Percentiles rank a stretch among this genome's conserved stretches.
Evolutionary conservation across 2,329 filamentous ascomycete species (phyloP).

Genomic region (Colletotrichum lindemuthianum): DNA sequence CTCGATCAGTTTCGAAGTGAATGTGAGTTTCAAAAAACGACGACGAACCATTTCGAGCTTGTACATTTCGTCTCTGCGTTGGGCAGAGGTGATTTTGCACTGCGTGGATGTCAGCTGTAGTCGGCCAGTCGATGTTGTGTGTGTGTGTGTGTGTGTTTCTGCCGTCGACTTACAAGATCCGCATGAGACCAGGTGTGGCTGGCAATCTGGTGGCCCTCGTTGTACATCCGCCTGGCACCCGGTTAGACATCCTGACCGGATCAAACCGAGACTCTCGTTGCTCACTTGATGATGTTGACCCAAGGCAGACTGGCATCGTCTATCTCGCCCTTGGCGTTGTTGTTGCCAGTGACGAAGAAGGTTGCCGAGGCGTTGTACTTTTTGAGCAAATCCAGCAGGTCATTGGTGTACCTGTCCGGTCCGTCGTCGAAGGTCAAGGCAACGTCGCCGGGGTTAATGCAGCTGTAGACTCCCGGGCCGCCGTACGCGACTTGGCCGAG

Average conservation of each 20-base stretch:
- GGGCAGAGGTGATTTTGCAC: slow-evolving; percentile 41
- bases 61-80: slow-evolving; percentile 50
- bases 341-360: slow-evolving; percentile 55
- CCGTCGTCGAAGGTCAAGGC: slow-evolving; percentile 62
- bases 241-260: not conserved
- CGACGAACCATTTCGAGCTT: slow-evolving; percentile 30
- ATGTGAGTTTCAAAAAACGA: not conserved
- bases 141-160: not conserved
- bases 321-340: slow-evolving; percentile 54
- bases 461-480: slow-evolving; percentile 44
- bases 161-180: slow-evolving; percentile 44
- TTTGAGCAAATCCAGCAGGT: slow-evolving; percentile 52
- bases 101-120: slow-evolving; percentile 15
- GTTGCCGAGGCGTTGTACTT: slow-evolving; percentile 47
- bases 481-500: slow-evolving; percentile 61
- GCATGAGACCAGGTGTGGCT: slow-evolving; percentile 54
- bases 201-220: slow-evolving; percentile 56
- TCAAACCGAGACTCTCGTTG: not conserved
- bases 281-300: slow-evolving; percentile 48
- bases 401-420: slow-evolving; percentile 52
- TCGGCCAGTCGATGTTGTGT: not conserved
- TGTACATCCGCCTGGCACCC: slow-evolving; percentile 47
- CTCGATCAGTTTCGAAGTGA: slow-evolving; percentile 58
- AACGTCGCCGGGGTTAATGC: slow-evolving; percentile 41
- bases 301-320: slow-evolving; percentile 54